Base-by-base conservation (phyloP, 1,139 yeast species). In the Geotrichum aggregatum region DNA sequence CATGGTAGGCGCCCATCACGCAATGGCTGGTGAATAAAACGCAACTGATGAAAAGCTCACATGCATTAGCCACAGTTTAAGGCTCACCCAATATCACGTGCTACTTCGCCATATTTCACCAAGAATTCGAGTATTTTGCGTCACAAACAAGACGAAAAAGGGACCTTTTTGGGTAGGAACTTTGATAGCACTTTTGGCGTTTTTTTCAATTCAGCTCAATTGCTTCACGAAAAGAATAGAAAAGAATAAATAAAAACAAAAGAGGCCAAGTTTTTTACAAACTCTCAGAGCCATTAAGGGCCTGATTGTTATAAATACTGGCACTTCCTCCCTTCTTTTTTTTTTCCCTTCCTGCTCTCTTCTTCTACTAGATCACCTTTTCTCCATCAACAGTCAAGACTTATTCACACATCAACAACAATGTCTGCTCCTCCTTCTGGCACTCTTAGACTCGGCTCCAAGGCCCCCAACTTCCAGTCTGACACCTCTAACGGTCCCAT, bases 401-500 rank as follows among this genome's bases (percentile, higher is more conserved):
- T 1, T 34, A 10, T 30, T 31, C 4, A 16, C 36, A 19, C 11
- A 3, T 13, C n/a, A 3, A 16, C 16, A 48, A 47, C 24, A 47
- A 55, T 50, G 55, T 16, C 55, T 50, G 48, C 52, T 44, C 58
- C 63, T 47, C 63, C 64, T 51, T 42, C 62, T 47, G 62, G 57
- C 30, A 55, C 69, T 45, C 70, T 65, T 52, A 72, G 70, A 59
- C 70, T 84, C 60, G 91, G 91, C 40, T 79, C 88, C 50, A 79
- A 74, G 57, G 95, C 94, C 52, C 95, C 95, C 66, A 81, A 87
- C 70, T 87, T 87, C 75, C 69, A 76, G 62, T 80, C 88, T 55
- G 83, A 82, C 52, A 79, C 94, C 58, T 82, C 94, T 47, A 76
- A 77, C 61, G 95, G 95, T 50, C 78, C 80, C 58, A 79, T 87